phyloP scores from a whole-genome alignment of 495 filamentous ascomycete genomes.

The Opeltia flavorubescens region DNA sequence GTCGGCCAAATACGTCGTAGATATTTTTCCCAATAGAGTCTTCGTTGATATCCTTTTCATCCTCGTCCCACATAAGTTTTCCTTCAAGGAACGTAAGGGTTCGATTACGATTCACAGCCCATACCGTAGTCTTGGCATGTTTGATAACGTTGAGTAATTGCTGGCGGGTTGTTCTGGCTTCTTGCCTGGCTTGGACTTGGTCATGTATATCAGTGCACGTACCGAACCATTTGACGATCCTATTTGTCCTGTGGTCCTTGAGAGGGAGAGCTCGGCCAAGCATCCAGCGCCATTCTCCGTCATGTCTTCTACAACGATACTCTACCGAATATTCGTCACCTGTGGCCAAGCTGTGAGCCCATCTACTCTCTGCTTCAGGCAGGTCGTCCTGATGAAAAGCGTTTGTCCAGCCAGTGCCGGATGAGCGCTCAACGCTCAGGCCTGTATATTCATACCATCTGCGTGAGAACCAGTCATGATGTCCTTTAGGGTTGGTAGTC shows the following conservation, averaged over 20 bases:
- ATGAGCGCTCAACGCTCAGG: conserved; percentile 35
- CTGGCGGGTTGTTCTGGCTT: conserved; percentile 41
- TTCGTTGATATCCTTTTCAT: conserved; percentile 16
- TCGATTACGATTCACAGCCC: conserved; percentile 43
- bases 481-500: conserved; percentile 45
- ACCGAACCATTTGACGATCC: conserved; percentile 61
- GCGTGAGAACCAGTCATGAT: conserved; percentile 51
- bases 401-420: conserved; percentile 27
- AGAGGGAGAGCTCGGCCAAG: conserved; percentile 50
- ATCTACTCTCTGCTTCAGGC: conserved; percentile 30
- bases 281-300: conserved; percentile 61
- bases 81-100: conserved; percentile 51
- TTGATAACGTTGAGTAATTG: conserved; percentile 55
- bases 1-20: conserved; percentile 38
- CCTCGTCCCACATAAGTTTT: conserved; percentile 36
- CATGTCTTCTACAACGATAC: conserved; percentile 47
- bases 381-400: conserved; percentile 46
- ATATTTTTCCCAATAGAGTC: conserved; percentile 41
- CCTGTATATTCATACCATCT: conserved; percentile 64
- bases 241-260: conserved; percentile 40
- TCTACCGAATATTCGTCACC: conserved; percentile 52
- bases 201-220: conserved; percentile 20
- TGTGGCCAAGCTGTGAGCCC: conserved; percentile 43
- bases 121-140: conserved; percentile 53
- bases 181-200: conserved; percentile 42